These are phyloP conservation scores for Darksidea phi DNA, from an alignment of 495 filamentous ascomycete species.

Conservation along the genomic window DNA sequence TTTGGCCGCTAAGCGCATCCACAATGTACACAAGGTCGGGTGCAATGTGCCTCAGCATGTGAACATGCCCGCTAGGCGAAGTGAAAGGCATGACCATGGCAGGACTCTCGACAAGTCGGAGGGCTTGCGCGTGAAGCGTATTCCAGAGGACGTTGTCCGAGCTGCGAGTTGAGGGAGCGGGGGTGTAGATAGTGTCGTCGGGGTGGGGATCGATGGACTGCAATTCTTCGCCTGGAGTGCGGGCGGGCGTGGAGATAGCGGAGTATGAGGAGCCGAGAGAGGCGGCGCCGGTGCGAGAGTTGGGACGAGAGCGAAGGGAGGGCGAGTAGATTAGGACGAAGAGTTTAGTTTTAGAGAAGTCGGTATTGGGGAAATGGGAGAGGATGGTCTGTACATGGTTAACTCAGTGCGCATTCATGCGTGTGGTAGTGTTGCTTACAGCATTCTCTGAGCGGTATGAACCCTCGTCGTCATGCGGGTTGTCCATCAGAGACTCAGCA, in stretches of 20 bases:
- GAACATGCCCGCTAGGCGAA: constrained; percentile 69
- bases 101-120: constrained; percentile 74
- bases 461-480: constrained; percentile 55
- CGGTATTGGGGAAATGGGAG: constrained; percentile 75
- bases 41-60: constrained; percentile 78
- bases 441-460: constrained; percentile 69
- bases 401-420: constrained; percentile 35
- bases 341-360: constrained; percentile 65
- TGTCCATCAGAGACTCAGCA: constrained; percentile 60
- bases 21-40: constrained; percentile 77
- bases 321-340: constrained; percentile 90
- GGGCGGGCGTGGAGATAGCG: constrained; percentile 73
- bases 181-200: constrained; percentile 32
- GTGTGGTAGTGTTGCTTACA: constrained; percentile 52
- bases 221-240: constrained; percentile 63
- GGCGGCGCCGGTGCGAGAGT: constrained; percentile 49
- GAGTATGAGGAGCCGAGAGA: constrained; percentile 85
- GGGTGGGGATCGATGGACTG: constrained; percentile 51
- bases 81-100: constrained; percentile 86
- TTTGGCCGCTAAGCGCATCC: constrained; percentile 37
- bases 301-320: constrained; percentile 54
- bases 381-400: constrained; percentile 68
- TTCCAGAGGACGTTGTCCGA: constrained; percentile 59
- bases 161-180: constrained; percentile 34
- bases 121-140: constrained; percentile 71